Evolutionary conservation across 73 alveolate genomes (phyloP), one percentile per base, ranked within the genome.

Genomic region (Stentor roeselii): DNA sequence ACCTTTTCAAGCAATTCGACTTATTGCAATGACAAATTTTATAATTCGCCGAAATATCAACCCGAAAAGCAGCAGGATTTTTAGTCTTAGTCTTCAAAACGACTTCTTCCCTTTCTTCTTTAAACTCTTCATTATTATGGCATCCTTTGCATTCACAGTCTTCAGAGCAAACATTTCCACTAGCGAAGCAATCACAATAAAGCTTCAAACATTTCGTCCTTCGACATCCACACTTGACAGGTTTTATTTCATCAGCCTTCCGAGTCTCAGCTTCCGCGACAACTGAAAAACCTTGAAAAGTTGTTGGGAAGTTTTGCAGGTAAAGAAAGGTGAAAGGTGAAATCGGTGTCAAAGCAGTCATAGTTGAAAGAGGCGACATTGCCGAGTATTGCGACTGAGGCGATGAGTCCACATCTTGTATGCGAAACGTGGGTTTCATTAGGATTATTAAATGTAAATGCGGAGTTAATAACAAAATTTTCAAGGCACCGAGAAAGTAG

Each of bases 1-100:
- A 96, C 77, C 94, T 95, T 88, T 96, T 96, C 3, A 86, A 87
- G 78, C 99, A 96, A 60, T 88, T 92, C 42, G 98, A 92, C 88
- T 90, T 94, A 83, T 90, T 92, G 92, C 99, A 96, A 78, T 95
- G 94, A 84, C 99, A 96, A 27, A 97, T 98, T 60, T 88, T 86
- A 35, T 85, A 42, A 75, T 92, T 92, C n/a, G 78, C 41, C 41
- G 80, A 67, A 32, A 67, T 67, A 11, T 67, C 80, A 67, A 67
- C 37, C 59, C 88, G 83, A 88, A 91, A 91, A 15, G 97, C 97
- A 36, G 78, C 89, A 11, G 93, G 94, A 61, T 89, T 91, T 74
- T 93, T 85, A 21, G 76, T 83, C 31, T 84, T 60, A 39, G 92
- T 87, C 35, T 42, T 77, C 3, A 84, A 86, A 3, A 90, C 60